phyloP scores from a whole-genome alignment of 495 filamentous ascomycete species.

The Neurospora sp. region DNA sequence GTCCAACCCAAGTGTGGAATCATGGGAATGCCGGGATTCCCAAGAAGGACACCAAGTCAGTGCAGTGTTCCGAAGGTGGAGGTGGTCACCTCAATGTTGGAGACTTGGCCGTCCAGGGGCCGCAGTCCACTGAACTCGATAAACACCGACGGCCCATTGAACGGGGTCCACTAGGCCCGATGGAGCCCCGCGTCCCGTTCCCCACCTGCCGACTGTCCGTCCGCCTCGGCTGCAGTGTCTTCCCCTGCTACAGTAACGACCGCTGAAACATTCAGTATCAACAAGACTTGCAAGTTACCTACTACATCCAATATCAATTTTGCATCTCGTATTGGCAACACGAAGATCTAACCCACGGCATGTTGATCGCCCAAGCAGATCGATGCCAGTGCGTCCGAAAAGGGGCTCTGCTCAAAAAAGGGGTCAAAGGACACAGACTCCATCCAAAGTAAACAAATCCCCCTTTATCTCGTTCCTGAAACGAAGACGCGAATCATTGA shows the following conservation, averaged over 20 bases:
- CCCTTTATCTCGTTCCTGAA: neutral
- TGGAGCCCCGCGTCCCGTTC: neutral
- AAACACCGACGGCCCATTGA: neutral
- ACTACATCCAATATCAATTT: neutral
- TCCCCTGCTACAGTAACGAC: neutral
- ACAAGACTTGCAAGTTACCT: neutral
- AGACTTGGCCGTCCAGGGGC: neutral
- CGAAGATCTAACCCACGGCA: neutral
- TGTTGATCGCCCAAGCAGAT: neutral
- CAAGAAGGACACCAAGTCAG: neutral
- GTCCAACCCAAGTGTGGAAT: neutral
- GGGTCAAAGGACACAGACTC: neutral
- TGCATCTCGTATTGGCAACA: neutral
- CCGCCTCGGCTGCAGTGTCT: neutral
- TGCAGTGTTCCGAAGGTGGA: neutral
- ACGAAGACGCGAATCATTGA: neutral
- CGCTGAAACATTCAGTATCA: neutral
- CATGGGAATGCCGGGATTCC: neutral
- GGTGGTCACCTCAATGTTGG: neutral
- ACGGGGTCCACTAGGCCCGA: neutral
- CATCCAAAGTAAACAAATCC: neutral
- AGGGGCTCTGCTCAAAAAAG: neutral
- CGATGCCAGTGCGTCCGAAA: neutral
- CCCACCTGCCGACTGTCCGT: neutral
- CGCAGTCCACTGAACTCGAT: neutral